Conservation (phyloP, 345 rosid genomes). For the Schrenkiella parvula region DNA sequence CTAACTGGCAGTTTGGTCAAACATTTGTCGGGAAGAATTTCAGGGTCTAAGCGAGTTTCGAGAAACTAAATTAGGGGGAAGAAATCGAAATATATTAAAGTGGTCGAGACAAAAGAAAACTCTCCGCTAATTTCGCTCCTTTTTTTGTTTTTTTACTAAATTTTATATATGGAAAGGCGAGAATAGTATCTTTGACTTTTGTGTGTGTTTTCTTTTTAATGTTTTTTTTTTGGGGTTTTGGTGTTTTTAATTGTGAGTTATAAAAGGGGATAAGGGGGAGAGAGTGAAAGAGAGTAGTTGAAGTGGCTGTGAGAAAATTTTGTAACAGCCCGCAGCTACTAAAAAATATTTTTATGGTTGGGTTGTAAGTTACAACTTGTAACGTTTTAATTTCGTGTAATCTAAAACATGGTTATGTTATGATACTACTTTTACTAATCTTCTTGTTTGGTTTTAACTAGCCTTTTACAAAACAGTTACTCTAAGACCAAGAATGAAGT, state of each 20-base stretch:
- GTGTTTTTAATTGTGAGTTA: conserved; percentile 24
- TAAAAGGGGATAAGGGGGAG: neutral
- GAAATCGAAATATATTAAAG: conserved; percentile 16
- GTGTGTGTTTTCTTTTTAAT: conserved; percentile 15
- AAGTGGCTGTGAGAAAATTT: conserved; percentile 35
- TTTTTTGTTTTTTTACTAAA: neutral
- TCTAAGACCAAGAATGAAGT: neutral
- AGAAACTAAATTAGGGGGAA: conserved; percentile 15
- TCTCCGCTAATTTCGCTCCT: conserved; percentile 35
- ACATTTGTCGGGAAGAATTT: conserved; percentile 82
- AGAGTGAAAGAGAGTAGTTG: conserved; percentile 20
- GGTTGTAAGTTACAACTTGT: conserved; percentile 13
- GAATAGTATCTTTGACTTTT: conserved; percentile 33
- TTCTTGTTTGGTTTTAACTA: neutral
- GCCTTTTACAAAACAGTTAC: neutral
- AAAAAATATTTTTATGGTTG: conserved; percentile 24
- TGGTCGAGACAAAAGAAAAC: conserved; percentile 24
- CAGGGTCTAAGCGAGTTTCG: conserved; percentile 43
- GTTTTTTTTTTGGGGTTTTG: conserved; percentile 4
- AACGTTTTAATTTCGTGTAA: conserved; percentile 26
- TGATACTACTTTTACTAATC: conserved; percentile 3
- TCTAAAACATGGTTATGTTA: conserved; percentile 16
- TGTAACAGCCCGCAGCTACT: conserved; percentile 38
- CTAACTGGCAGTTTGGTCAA: conserved; percentile 77
- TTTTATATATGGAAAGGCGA: conserved; percentile 13